Base-by-base conservation (phyloP, 2,329 filamentous ascomycete species). In the Ceratocystis albifundus region DNA sequence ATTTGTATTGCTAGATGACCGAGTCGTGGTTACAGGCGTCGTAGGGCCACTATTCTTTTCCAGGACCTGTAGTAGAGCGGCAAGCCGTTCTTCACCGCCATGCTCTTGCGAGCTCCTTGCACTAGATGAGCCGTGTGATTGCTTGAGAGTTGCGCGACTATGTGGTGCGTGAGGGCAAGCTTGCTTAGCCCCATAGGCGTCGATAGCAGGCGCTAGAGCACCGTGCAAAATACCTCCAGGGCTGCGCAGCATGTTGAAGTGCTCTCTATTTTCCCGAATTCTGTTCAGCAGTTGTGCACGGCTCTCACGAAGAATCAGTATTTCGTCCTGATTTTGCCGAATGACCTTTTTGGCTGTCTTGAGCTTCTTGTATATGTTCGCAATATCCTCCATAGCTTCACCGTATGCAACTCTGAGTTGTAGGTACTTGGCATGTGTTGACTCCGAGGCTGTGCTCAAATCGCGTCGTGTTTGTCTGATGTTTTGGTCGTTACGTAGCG, bases 191-290 rank as follows among this genome's bases (percentile, higher is more conserved):
- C 61, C 36, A 12, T 61, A 44, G 36, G 57, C 7, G 22, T 62
- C 20, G 12, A 12, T 36, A 77, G 80, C 76, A 70, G 86, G 85
- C 1, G 84, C 85, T 68, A 86, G 76, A 67, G 84, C 80, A 67
- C 82, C 78, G 68, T 88, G 82, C 66, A 85, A 85, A 44, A 84
- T 83, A 63, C 84, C 85, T 15, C 88, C 87, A 1, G 89, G 88
- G 71, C 89, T 88, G 72, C 88, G 87, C 62, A 96, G 83, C 72
- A 83, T 82, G 67, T 89, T 88, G 71, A 96, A 86, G 72, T 96
- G 91, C 73, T 95, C 89, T 69, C 93, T 82, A 73, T 96, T 96
- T 74, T 96, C 90, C 53, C 88, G 85, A 69, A 97, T 96, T 22
- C 93, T 87, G 69, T 86, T 89, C 67, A 92, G 84, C 63, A 96